These are phyloP conservation scores for Cryptosporidium bovis DNA, from an alignment of 169 alveolate genomes.

Conservation along the genomic window DNA sequence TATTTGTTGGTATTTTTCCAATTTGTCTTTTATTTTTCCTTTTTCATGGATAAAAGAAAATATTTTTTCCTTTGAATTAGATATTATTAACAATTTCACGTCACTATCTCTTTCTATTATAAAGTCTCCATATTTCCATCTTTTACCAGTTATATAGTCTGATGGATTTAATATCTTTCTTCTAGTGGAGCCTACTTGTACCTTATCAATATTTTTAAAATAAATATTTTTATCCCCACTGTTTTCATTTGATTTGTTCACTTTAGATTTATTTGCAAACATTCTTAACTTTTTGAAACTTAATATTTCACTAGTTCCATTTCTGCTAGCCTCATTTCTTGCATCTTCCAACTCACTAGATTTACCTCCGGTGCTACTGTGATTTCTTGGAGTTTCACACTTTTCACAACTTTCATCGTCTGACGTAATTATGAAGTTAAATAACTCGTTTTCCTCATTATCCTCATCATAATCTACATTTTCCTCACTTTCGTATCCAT, in stretches of 20 bases:
- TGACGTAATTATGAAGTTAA: constrained; percentile 32
- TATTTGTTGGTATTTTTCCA: constrained; percentile 38
- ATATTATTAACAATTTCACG: constrained; percentile 13
- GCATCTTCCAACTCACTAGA: not conserved
- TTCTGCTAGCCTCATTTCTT: not conserved
- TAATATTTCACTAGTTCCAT: not conserved
- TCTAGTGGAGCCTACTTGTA: not conserved
- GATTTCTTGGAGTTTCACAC: not conserved
- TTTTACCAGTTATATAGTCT: constrained; percentile 35
- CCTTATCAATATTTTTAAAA: not conserved
- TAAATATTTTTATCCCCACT: not conserved
- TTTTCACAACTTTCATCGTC: constrained; percentile 30
- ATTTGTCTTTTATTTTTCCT: constrained; percentile 7
- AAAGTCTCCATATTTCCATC: constrained; percentile 58
- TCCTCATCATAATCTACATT: not conserved
- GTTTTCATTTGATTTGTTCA: not conserved
- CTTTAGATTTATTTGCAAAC: constrained; percentile 30
- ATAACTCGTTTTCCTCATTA: constrained; percentile 13
- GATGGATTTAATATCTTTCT: constrained; percentile 43
- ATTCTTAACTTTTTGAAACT: constrained; percentile 22
- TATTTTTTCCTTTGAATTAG: constrained; percentile 49
- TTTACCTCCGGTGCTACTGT: not conserved
- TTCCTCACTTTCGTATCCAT: not conserved
- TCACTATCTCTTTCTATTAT: constrained; percentile 28
- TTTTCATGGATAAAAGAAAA: constrained; percentile 52